Base-by-base conservation (phyloP, 164 flowering plant species). In the Aristolochia californica region DNA sequence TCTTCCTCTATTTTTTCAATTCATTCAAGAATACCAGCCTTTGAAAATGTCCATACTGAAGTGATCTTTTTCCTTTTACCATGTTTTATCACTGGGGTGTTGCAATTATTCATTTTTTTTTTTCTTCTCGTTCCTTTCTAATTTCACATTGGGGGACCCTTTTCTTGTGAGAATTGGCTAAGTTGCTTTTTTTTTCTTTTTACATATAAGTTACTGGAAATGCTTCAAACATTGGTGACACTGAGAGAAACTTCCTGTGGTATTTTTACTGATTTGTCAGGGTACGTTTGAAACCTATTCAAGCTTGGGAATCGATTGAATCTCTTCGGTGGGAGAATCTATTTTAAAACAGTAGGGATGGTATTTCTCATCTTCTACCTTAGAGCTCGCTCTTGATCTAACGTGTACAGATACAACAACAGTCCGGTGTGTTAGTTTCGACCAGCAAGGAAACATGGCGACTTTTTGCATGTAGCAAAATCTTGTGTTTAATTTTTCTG, bases 301-400 rank as follows among this genome's bases (percentile, higher is more conserved):
- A 54, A 80, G 84, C 80, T 70, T 89, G 90, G 93, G 93, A 67
- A 84, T 89, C 58, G 97, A 89, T 62, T 89, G 85, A 65, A 65
- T 62, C 67, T 59, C 59, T 59, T 27, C 58, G 59, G 64, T 60
- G 76, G 66, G n/a, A n/a, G n/a, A n/a, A n/a, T n/a, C n/a, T n/a
- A n/a, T n/a, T n/a, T n/a, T n/a, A n/a, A n/a, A n/a, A n/a, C n/a
- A n/a, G n/a, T n/a, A n/a, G n/a, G n/a, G 55, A 30, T 49, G 24
- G 51, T 57, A 30, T 59, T 48, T 18, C 54, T 30, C 54, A 21
- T 50, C 48, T 40, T 49, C 62, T 59, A 48, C 60, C 45, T 62
- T 13, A 15, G 63, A 54, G 56, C 59, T 61, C 62, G 65, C 64
- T 18, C 24, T n/a, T 28, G 55, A 34, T 13, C 27, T 20, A 45